phyloP scores from a whole-genome alignment of 495 filamentous ascomycete species.

The Chaetomium cochliodes region DNA sequence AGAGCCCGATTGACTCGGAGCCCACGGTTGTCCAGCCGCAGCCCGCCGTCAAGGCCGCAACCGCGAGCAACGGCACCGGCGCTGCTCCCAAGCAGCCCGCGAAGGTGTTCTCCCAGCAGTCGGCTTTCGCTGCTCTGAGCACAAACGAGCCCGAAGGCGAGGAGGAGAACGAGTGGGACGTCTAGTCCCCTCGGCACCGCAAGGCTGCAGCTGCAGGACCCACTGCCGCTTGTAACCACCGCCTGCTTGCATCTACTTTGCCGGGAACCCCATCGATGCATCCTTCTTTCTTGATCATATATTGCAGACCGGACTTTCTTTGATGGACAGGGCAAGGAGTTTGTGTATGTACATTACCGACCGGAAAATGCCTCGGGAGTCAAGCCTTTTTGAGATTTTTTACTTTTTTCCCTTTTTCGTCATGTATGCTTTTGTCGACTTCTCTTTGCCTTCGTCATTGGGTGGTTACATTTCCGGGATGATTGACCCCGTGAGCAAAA shows the following conservation, averaged over 20 bases:
- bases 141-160: slow-evolving; percentile 42
- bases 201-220: neutral
- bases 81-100: slow-evolving; percentile 26
- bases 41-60: slow-evolving; percentile 30
- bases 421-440: slow-evolving; percentile 1
- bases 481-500: neutral
- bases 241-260: neutral
- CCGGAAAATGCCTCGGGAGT: slow-evolving; percentile 23
- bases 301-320: slow-evolving; percentile 17
- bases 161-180: slow-evolving; percentile 51
- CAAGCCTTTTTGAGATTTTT: slow-evolving; percentile 17
- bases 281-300: slow-evolving; percentile 2
- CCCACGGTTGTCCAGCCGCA: slow-evolving; percentile 19
- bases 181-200: slow-evolving; percentile 32
- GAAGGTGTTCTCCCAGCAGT: slow-evolving; percentile 41
- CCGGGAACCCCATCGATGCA: neutral
- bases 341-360: slow-evolving; percentile 31
- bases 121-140: slow-evolving; percentile 51
- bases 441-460: neutral
- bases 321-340: slow-evolving; percentile 32
- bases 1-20: slow-evolving; percentile 34
- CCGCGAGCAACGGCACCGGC: slow-evolving; percentile 25
- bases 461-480: slow-evolving; percentile 1
- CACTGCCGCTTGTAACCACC: neutral
- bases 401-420: slow-evolving; percentile 6